Evolutionary conservation across 2,329 filamentous ascomycete genomes (phyloP), one percentile per base, ranked within the genome.

Genomic region (Epichloe festucae): DNA sequence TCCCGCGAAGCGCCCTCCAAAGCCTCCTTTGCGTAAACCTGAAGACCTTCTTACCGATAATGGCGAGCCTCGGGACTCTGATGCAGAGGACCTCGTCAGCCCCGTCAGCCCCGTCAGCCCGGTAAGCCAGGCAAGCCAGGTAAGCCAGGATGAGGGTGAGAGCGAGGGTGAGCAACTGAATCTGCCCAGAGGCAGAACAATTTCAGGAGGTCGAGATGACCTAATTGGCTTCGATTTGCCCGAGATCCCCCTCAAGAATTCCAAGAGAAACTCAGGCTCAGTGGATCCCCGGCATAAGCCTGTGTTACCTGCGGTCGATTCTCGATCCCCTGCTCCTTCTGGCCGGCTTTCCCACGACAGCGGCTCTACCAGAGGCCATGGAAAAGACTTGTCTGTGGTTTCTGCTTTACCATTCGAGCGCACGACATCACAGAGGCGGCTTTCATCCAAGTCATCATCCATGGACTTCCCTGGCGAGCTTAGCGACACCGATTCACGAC

Each of bases 231-330:
- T 67, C 51, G 61, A 68, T n/a, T 59, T 74, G 4, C 81, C 81
- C 0, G 71, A 76, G 7, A 76, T 89, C 35, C 85, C 2, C 2
- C 76, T 85, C 34, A 88, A 84, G 67, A 89, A 84, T 62, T 89
- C 86, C 0, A 82, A 81, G 62, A 76, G 84, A 53, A 68, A 75
- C 53, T 80, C 78, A 2, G 69, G 65, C 41, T 62, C 59, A 34
- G 65, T 63, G n/a, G 60, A 67, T 23, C 62, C 56, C 51, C 58
- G 59, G 34, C 63, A 63, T 12, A 10, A 35, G 14, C 34, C 50
- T n/a, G n/a, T 40, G 7, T 19, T 46, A 4, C 50, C 47, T 17
- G 45, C 27, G 14, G n/a, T 53, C 6, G 48, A 51, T 10, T 54
- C 52, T 5, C 23, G 19, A 19, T 53, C 59, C 27, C 51, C 56